Evolutionary conservation across 345 rosid genomes (phyloP).

Genomic region (Camelina hispida): DNA sequence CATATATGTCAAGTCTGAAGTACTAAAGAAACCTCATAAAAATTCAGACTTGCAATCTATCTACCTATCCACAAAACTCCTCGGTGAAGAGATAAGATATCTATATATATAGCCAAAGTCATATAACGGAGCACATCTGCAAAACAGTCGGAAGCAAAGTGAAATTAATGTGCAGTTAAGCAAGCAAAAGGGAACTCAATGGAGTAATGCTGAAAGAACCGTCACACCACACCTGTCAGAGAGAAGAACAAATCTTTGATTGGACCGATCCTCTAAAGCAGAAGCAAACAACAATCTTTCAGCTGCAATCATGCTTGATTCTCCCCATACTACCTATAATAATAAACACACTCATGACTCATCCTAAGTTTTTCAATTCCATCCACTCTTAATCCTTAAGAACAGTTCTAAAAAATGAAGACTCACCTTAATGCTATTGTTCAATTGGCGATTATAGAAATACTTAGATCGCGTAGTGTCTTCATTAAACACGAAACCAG

Average conservation of each 20-base stretch:
- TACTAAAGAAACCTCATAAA: conserved; percentile 51
- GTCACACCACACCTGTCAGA: conserved; percentile 73
- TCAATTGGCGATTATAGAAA: conserved; percentile 77
- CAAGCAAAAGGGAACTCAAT: neutral
- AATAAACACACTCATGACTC: conserved; percentile 2
- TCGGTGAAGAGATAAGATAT: conserved; percentile 78
- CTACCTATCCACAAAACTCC: conserved; percentile 98
- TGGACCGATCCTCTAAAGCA: conserved; percentile 78
- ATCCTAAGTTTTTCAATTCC: neutral
- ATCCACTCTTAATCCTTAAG: too few species aligned
- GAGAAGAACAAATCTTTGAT: conserved; percentile 86
- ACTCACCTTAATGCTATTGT: conserved; percentile 71
- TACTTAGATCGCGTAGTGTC: conserved; percentile 65
- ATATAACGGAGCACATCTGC: conserved; percentile 93
- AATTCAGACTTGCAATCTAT: conserved; percentile 40
- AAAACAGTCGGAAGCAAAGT: conserved; percentile 26
- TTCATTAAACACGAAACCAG: conserved; percentile 78
- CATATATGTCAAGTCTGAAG: conserved; percentile 16
- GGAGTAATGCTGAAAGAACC: conserved; percentile 9
- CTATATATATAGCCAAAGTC: conserved; percentile 82
- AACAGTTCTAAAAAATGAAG: neutral
- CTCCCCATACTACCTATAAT: conserved; percentile 84
- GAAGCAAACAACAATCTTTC: conserved; percentile 75
- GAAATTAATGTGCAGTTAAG: neutral
- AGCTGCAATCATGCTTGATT: conserved; percentile 87